Evolutionary conservation across 805 yeast species (phyloP).

Genomic region (Saccharomycopsis olivae): DNA sequence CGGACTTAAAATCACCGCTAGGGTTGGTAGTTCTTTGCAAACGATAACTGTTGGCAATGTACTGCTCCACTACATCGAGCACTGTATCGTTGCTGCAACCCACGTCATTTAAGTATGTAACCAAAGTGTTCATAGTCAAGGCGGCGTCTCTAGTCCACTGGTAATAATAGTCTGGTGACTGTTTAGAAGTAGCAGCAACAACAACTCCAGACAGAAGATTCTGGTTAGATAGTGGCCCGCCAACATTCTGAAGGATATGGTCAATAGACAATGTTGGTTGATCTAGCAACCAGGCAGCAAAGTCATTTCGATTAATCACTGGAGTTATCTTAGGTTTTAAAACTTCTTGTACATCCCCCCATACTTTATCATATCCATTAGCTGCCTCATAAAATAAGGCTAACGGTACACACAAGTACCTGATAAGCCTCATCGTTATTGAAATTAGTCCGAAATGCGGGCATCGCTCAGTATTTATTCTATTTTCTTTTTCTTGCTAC

Average conservation of each 20-base stretch:
- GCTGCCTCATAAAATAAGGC: too few species aligned
- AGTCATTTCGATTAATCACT: conserved; percentile 21
- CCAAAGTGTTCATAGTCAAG: conserved; percentile 56
- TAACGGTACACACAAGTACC: too few species aligned
- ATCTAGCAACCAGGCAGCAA: conserved; percentile 34
- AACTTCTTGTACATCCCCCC: too few species aligned
- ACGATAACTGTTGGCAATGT: conserved; percentile 44
- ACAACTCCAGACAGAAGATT: conserved; percentile 48
- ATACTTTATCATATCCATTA: too few species aligned
- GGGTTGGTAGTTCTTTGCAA: conserved; percentile 62
- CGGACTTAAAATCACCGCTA: conserved; percentile 36
- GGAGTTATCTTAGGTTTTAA: too few species aligned
- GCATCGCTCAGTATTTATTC: too few species aligned
- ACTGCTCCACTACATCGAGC: conserved; percentile 39
- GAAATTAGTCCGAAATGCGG: too few species aligned
- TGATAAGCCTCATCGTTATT: too few species aligned
- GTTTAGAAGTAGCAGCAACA: conserved; percentile 73
- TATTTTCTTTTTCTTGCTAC: too few species aligned
- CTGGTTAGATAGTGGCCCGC: conserved; percentile 27
- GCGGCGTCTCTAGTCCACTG: conserved; percentile 93
- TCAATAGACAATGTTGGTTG: conserved; percentile 33
- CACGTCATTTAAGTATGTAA: conserved; percentile 42
- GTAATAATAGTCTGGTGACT: conserved; percentile 68
- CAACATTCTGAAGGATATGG: conserved; percentile 38
- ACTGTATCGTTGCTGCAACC: conserved; percentile 22